phyloP scores from a whole-genome alignment of 768 basidiomycete genomes.

The Naematelia encephala region DNA sequence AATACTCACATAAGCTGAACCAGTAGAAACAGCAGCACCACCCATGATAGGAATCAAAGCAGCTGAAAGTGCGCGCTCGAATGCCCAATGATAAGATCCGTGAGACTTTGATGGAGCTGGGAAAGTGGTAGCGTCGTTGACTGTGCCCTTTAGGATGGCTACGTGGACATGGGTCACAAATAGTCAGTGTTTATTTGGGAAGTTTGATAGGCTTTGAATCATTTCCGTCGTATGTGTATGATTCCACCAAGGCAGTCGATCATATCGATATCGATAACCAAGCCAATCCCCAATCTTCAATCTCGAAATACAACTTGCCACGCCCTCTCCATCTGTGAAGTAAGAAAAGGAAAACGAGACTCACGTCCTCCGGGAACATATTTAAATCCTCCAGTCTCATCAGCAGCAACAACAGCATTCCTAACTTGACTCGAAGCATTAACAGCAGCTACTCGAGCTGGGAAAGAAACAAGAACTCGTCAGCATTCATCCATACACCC shows the following conservation, averaged over 20 bases:
- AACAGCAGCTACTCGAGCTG: slow-evolving; percentile 37
- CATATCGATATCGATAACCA: not conserved
- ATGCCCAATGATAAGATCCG: slow-evolving; percentile 89
- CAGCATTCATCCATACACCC: not conserved
- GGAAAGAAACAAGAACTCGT: not conserved
- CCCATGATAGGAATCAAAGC: slow-evolving; percentile 81
- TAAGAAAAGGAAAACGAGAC: slow-evolving; percentile 18
- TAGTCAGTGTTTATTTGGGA: no score
- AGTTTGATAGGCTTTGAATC: not conserved
- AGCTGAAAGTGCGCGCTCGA: slow-evolving; percentile 87
- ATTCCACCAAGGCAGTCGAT: no score
- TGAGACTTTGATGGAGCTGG: slow-evolving; percentile 74
- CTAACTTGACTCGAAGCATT: slow-evolving; percentile 18
- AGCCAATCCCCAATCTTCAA: not conserved
- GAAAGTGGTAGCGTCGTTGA: slow-evolving; percentile 91
- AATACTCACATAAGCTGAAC: slow-evolving; percentile 59
- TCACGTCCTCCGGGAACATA: slow-evolving; percentile 53
- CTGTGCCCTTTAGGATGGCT: slow-evolving; percentile 87
- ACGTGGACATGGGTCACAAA: not conserved
- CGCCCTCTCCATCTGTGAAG: not conserved
- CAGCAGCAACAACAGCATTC: slow-evolving; percentile 30
- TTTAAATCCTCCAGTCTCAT: slow-evolving; percentile 50
- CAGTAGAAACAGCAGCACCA: slow-evolving; percentile 76
- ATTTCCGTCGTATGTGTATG: not conserved
- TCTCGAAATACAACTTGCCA: not conserved